Evolutionary conservation across 495 filamentous ascomycete species (phyloP).

Genomic region (Aspergillus coremiiformis): DNA sequence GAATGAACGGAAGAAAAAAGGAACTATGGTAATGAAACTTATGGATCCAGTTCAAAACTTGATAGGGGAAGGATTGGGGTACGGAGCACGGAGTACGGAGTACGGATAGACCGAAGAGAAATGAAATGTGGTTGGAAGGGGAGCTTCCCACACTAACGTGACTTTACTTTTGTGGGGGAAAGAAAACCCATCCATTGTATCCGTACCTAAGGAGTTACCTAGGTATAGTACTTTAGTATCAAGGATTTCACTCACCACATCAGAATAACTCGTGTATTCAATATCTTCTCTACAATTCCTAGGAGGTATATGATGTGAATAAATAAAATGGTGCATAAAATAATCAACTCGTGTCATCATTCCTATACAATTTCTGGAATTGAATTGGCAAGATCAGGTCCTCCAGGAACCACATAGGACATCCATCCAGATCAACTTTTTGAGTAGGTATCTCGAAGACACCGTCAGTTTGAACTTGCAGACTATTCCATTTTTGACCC

Average conservation of each 20-base stretch:
- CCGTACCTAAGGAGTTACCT: too few relatives aligned
- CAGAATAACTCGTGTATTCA: too few relatives aligned
- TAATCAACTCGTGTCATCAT: constrained; percentile 6
- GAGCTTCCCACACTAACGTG: constrained; percentile 11
- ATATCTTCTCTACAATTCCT: too few relatives aligned
- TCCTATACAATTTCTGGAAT: constrained; percentile 6
- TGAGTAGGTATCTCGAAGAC: not conserved
- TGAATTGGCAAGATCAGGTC: not conserved
- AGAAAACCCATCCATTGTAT: too few relatives aligned
- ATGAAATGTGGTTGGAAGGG: constrained; percentile 18
- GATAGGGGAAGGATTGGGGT: constrained; percentile 4
- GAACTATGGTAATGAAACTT: not conserved
- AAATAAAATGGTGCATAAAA: too few relatives aligned
- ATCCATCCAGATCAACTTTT: not conserved
- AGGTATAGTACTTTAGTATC: too few relatives aligned
- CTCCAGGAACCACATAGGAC: not conserved
- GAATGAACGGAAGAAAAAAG: constrained; percentile 12
- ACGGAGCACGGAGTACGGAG: too few relatives aligned
- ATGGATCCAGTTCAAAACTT: too few relatives aligned
- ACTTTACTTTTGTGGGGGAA: constrained; percentile 13
- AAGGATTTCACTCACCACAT: too few relatives aligned
- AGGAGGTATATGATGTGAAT: too few relatives aligned
- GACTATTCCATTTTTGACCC: constrained; percentile 6
- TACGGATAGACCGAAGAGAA: too few relatives aligned
- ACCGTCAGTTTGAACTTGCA: not conserved